Evolutionary conservation across 2,329 filamentous ascomycete species (phyloP).

Genomic region (Trichoderma harzianum): DNA sequence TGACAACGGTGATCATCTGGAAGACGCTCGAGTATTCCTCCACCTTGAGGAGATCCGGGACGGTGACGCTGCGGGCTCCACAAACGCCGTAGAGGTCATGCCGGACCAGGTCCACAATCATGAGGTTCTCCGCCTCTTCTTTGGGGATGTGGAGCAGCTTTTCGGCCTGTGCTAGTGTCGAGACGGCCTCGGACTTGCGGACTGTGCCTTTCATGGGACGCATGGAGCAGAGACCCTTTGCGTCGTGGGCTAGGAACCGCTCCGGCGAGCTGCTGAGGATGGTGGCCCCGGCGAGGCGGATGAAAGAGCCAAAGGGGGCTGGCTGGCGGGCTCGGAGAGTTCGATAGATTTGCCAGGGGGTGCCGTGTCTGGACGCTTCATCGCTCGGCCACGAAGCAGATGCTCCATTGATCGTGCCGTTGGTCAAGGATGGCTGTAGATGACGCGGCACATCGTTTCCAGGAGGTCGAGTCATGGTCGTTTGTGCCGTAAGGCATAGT

Average conservation of each 20-base stretch:
- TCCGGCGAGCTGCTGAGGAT: constrained; percentile 84
- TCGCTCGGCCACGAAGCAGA: neutral
- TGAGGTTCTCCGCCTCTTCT: constrained; percentile 92
- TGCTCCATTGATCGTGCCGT: neutral
- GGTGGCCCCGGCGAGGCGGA: constrained; percentile 66
- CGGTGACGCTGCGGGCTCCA: constrained; percentile 67
- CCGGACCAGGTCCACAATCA: constrained; percentile 96
- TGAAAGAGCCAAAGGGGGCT: constrained; percentile 79
- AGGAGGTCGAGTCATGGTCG: constrained; percentile 51
- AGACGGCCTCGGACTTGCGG: constrained; percentile 63
- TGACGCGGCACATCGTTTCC: constrained; percentile 42
- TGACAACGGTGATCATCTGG: constrained; percentile 85
- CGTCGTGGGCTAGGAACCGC: constrained; percentile 67
- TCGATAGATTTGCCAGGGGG: constrained; percentile 69
- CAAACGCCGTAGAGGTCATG: constrained; percentile 88
- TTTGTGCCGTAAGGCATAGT: constrained; percentile 76
- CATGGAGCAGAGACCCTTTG: constrained; percentile 65
- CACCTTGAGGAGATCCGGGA: constrained; percentile 76
- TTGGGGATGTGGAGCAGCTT: constrained; percentile 74
- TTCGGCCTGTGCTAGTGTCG: constrained; percentile 70
- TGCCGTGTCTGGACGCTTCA: constrained; percentile 19
- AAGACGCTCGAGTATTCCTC: constrained; percentile 91
- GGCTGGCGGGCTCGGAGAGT: constrained; percentile 69
- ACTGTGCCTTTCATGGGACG: constrained; percentile 96
- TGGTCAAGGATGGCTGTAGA: constrained; percentile 6